phyloP scores from a whole-genome alignment of 164 flowering plant species.

The Kingdonia uniflora region DNA sequence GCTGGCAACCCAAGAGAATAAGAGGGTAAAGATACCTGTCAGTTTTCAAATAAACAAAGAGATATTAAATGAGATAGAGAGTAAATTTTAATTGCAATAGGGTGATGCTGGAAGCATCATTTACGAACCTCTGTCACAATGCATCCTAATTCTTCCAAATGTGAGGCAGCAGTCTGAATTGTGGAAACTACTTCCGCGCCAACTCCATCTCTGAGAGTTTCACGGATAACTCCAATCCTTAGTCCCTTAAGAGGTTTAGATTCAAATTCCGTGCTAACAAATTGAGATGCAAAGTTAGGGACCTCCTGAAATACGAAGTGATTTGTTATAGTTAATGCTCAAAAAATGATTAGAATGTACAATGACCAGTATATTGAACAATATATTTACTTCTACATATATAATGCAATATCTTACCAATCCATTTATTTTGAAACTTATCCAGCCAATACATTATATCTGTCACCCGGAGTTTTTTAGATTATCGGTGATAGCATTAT shows the following conservation, averaged over 20 bases:
- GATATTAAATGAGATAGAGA: background rate
- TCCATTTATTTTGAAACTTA: too few relatives aligned
- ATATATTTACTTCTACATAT: too few relatives aligned
- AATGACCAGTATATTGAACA: too few relatives aligned
- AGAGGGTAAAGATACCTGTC: slow-evolving; percentile 89
- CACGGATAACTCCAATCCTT: slow-evolving; percentile 74
- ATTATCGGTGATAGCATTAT: too few relatives aligned
- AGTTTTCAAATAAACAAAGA: slow-evolving; percentile 7
- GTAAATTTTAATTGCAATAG: background rate
- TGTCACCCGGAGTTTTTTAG: too few relatives aligned
- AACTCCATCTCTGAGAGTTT: slow-evolving; percentile 83
- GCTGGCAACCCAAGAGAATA: slow-evolving; percentile 97
- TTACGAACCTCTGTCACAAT: slow-evolving; percentile 56
- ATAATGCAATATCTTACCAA: too few relatives aligned
- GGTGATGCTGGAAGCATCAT: too few relatives aligned
- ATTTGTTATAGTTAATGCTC: background rate
- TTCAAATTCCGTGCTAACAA: slow-evolving; percentile 27
- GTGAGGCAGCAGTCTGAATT: slow-evolving; percentile 62
- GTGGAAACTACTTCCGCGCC: slow-evolving; percentile 53
- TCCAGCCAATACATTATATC: too few relatives aligned
- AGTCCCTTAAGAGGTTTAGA: slow-evolving; percentile 81
- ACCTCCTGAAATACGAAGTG: slow-evolving; percentile 50
- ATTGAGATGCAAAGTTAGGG: slow-evolving; percentile 57
- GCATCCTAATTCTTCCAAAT: slow-evolving; percentile 81
- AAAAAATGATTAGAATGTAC: too few relatives aligned